Evolutionary conservation across 164 flowering plant genomes (phyloP).

Genomic region (Euptelea pleiosperma): DNA sequence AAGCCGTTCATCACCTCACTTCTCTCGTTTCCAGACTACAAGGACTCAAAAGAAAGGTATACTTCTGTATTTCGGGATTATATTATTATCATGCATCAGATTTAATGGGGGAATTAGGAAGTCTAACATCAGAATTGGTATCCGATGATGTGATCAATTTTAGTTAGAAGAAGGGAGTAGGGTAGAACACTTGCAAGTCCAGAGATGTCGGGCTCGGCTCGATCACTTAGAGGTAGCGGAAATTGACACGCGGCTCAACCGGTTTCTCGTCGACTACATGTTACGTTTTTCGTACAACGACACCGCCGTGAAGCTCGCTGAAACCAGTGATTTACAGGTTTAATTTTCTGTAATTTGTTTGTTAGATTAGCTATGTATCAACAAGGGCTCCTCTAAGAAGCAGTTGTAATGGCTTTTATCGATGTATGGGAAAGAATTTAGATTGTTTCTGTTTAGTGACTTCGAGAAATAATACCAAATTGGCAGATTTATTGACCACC

Average conservation of each 20-base stretch:
- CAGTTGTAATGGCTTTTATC: too few species aligned
- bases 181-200: conserved; percentile 77
- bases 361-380: too few species aligned
- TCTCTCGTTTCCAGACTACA: conserved; percentile 79
- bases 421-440: too few species aligned
- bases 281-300: conserved; percentile 85
- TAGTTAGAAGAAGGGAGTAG: conserved; percentile 81
- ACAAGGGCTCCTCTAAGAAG: too few species aligned
- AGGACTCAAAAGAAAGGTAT: conserved; percentile 91
- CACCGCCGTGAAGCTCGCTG: conserved; percentile 75
- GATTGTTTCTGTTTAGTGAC: too few species aligned
- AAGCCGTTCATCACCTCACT: conserved; percentile 69
- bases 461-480: too few species aligned
- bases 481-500: too few species aligned
- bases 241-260: conserved; percentile 53
- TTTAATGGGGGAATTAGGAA: too few species aligned
- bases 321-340: conserved; percentile 66
- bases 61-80: too few species aligned
- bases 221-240: conserved; percentile 77
- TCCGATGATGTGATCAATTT: too few species aligned
- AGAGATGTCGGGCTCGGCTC: conserved; percentile 73
- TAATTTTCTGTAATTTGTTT: conserved; percentile 15
- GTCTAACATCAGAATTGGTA: too few species aligned
- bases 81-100: too few species aligned
- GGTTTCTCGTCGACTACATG: conserved; percentile 96